Evolutionary conservation across 2,329 filamentous ascomycete species (phyloP).

Genomic region (Blastomyces gilchristii): DNA sequence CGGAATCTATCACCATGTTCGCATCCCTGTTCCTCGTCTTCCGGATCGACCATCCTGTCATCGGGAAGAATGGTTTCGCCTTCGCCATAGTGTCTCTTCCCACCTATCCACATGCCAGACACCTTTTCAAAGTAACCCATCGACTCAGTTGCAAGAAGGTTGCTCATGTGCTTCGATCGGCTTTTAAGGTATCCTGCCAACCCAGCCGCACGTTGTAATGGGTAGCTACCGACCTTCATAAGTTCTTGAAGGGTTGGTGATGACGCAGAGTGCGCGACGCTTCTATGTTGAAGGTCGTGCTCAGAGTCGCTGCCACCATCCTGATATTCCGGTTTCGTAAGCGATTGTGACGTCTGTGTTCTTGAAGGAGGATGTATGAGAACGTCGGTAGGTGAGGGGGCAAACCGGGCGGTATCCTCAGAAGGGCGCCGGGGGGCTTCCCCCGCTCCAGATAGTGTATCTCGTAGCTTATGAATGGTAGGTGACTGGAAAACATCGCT

Average conservation of each 20-base stretch:
- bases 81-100: constrained; percentile 77
- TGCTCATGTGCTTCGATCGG: constrained; percentile 71
- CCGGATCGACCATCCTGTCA: constrained; percentile 49
- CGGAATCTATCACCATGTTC: constrained; percentile 62
- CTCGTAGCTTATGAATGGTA: constrained; percentile 43
- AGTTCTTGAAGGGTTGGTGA: constrained; percentile 49
- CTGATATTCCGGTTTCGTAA: constrained; percentile 9
- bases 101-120: constrained; percentile 92
- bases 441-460: constrained; percentile 21
- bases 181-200: constrained; percentile 74
- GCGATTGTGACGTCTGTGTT: constrained; percentile 16
- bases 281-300: constrained; percentile 17
- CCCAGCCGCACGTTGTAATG: constrained; percentile 70
- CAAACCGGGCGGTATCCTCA: constrained; percentile 27
- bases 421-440: constrained; percentile 25
- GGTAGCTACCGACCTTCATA: constrained; percentile 57
- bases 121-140: constrained; percentile 97
- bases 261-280: constrained; percentile 24
- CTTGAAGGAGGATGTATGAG: constrained; percentile 21
- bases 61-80: constrained; percentile 56
- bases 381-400: constrained; percentile 19
- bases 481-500: constrained; percentile 84
- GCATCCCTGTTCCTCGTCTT: constrained; percentile 46
- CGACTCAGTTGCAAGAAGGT: constrained; percentile 72
- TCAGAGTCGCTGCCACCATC: constrained; percentile 20